Conservation (phyloP, 768 basidiomycete genomes). For the Termitomyces heimii region DNA sequence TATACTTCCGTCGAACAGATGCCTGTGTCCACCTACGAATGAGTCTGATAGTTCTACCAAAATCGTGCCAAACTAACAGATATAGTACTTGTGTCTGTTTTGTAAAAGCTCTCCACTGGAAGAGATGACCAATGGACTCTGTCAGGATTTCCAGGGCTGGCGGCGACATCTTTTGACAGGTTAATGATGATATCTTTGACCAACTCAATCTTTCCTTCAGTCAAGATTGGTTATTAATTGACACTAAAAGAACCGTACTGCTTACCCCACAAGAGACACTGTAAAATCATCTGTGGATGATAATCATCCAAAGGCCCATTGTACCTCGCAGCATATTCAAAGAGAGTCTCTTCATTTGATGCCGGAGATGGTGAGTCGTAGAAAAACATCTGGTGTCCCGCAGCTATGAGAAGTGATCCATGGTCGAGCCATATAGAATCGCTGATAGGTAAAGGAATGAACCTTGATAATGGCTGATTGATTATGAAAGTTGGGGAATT, state of each 20-base stretch:
- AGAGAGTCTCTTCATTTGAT: slow-evolving; percentile 44
- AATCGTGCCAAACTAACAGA: slow-evolving; percentile 11
- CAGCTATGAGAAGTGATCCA: slow-evolving; percentile 76
- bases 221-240: neutral
- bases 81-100: slow-evolving; percentile 22
- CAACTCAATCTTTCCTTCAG: slow-evolving; percentile 71
- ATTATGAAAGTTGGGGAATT: neutral
- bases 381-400: slow-evolving; percentile 79
- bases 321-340: slow-evolving; percentile 74
- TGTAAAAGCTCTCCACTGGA: slow-evolving; percentile 51
- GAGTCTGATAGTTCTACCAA: neutral
- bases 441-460: slow-evolving; percentile 71
- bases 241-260: neutral
- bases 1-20: slow-evolving; percentile 33
- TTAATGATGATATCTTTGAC: slow-evolving; percentile 79
- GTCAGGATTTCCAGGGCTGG: slow-evolving; percentile 16
- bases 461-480: slow-evolving; percentile 32
- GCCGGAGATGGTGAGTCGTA: slow-evolving; percentile 46
- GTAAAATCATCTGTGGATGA: slow-evolving; percentile 89
- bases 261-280: slow-evolving; percentile 88
- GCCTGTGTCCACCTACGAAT: neutral
- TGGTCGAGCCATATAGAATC: slow-evolving; percentile 91
- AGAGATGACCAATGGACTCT: slow-evolving; percentile 40
- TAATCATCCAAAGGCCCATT: slow-evolving; percentile 89
- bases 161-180: slow-evolving; percentile 41